Conservation (phyloP, 78 protist genomes). For the Creolimax fragrantissima region DNA sequence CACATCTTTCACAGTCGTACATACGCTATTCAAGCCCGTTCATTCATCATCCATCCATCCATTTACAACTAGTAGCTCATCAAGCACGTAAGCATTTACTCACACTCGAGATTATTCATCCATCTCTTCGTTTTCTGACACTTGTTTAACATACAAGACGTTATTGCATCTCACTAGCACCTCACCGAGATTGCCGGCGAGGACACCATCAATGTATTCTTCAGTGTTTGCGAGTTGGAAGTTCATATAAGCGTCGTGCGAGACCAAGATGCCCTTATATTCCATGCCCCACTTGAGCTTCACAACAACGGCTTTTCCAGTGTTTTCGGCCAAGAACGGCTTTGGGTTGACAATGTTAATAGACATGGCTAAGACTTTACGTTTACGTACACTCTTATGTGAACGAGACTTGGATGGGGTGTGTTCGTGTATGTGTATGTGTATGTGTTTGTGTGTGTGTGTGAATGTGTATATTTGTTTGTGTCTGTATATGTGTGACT, state of each 20-base stretch:
- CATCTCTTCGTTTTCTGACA: background rate
- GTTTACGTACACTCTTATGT: background rate
- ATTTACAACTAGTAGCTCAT: background rate
- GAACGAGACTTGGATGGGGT: background rate
- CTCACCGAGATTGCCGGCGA: conserved; percentile 62
- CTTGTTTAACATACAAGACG: background rate
- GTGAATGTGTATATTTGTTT: background rate
- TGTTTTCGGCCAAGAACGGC: conserved; percentile 61
- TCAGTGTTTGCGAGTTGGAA: conserved; percentile 54
- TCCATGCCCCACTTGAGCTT: conserved; percentile 89
- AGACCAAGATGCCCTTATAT: conserved; percentile 60
- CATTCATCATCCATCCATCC: background rate
- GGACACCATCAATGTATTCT: conserved; percentile 61
- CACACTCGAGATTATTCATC: background rate
- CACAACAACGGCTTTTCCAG: conserved; percentile 57
- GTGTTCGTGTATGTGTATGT: background rate
- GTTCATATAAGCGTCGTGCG: conserved; percentile 71
- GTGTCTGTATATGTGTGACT: background rate
- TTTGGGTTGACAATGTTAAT: conserved; percentile 63
- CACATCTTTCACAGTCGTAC: background rate
- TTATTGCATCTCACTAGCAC: conserved; percentile 24
- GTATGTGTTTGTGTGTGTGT: background rate
- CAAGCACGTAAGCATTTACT: background rate
- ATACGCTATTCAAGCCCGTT: background rate
- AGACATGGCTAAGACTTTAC: background rate